Conservation (phyloP, 345 rosid species). For the Kandelia obovata region DNA sequence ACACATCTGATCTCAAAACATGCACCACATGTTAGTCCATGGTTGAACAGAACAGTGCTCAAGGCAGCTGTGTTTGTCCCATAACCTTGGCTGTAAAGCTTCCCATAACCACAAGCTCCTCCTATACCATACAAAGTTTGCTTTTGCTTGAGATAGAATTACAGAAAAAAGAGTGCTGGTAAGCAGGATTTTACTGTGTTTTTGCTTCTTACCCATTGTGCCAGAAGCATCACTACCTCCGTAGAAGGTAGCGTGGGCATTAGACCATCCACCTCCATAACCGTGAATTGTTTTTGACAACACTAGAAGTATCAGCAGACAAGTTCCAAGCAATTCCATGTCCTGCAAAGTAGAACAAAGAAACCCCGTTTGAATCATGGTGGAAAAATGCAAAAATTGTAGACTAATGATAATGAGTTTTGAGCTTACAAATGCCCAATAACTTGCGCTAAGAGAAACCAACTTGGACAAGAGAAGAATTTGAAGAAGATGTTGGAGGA, state of each 20-base stretch:
- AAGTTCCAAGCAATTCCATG: conserved; percentile 37
- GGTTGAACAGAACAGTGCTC: conserved; percentile 30
- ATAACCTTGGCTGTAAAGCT: conserved; percentile 25
- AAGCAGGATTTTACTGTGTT: not conserved
- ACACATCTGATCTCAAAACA: conserved; percentile 28
- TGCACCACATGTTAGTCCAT: conserved; percentile 25
- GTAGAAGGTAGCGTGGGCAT: conserved; percentile 46
- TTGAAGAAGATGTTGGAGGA: conserved; percentile 3
- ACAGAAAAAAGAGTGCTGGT: not conserved
- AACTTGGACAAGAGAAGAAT: not conserved
- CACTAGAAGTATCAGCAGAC: conserved; percentile 25
- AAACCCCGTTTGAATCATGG: not conserved
- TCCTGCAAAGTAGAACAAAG: conserved; percentile 17
- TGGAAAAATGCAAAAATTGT: not conserved
- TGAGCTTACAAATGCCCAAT: conserved; percentile 7
- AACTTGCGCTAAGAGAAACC: not conserved
- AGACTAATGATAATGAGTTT: conserved; percentile 7
- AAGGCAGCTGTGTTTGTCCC: conserved; percentile 29
- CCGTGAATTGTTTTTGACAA: conserved; percentile 34
- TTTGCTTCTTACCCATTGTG: conserved; percentile 39
- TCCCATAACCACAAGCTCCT: conserved; percentile 32
- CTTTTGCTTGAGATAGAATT: not conserved
- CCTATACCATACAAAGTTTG: conserved; percentile 8
- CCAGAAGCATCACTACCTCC: conserved; percentile 48
- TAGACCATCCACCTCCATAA: conserved; percentile 33